phyloP scores from a whole-genome alignment of 805 yeast species.

The Metschnikowia sp. region DNA sequence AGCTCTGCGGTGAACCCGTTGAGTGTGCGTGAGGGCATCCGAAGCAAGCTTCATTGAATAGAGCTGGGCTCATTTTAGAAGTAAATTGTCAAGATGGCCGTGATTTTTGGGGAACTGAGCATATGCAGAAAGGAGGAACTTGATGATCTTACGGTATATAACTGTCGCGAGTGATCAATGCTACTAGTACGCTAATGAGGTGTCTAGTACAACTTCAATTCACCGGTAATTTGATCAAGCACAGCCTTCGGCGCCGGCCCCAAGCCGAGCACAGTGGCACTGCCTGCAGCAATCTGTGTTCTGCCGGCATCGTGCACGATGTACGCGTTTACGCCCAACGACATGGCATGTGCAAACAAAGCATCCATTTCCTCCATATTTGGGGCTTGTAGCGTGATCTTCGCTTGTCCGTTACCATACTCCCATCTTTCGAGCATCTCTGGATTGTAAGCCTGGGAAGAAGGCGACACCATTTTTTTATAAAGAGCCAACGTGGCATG shows the following conservation, averaged over 20 bases:
- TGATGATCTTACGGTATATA: no score
- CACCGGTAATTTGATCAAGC: slow-evolving; percentile 79
- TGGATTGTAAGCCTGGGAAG: slow-evolving; percentile 56
- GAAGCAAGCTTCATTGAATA: slow-evolving; percentile 11
- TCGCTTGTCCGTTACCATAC: slow-evolving; percentile 81
- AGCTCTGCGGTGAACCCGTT: slow-evolving; percentile 44
- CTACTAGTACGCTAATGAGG: no score
- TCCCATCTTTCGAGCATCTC: slow-evolving; percentile 71
- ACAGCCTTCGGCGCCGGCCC: slow-evolving; percentile 93
- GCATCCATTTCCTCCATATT: slow-evolving; percentile 69
- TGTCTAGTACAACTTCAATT: slow-evolving; percentile 62
- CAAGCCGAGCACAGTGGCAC: slow-evolving; percentile 92
- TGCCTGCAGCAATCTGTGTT: slow-evolving; percentile 94
- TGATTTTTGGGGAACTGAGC: no score
- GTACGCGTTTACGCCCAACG: slow-evolving; percentile 72
- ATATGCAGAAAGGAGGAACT: no score
- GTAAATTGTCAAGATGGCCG: no score
- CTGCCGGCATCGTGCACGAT: slow-evolving; percentile 95
- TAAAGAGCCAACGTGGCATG: slow-evolving; percentile 96
- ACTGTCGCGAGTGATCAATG: no score
- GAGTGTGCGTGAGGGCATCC: slow-evolving; percentile 16
- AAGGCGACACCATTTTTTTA: slow-evolving; percentile 56
- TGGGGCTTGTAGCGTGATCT: slow-evolving; percentile 77
- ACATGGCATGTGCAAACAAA: slow-evolving; percentile 75
- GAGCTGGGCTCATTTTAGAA: slow-evolving; percentile 6